Evolutionary conservation across 2,329 filamentous ascomycete species (phyloP), one percentile per base, ranked within the genome.

Genomic region (Verticillium zaregamsianum): DNA sequence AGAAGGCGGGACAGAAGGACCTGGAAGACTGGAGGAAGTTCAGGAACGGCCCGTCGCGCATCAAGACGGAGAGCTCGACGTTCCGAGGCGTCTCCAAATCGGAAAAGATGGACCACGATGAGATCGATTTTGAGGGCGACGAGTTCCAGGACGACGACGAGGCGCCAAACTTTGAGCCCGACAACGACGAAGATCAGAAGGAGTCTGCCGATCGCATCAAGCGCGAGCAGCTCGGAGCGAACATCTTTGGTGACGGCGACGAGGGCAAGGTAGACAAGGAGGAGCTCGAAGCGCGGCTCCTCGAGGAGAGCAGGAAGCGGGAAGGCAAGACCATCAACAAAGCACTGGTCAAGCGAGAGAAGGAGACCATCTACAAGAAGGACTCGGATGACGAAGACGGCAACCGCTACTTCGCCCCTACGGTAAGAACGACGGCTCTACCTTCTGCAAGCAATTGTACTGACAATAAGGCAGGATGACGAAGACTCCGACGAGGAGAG

Each of bases 61-160:
- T 93, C 69, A 91, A 90, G 74, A 84, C 85, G 28, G 90, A 93
- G 73, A 88, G 85, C 62, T 79, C 74, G 72, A 91, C 84, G 35
- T 91, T 82, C 72, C 82, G 75, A 75, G 85, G 75, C 68, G 87
- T 80, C 61, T 88, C 76, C 67, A 86, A 83, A 68, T 83, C 75
- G 58, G 88, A 92, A 69, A 85, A 86, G 66, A 80, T 88, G 69
- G 90, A 93, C 60, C 89, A 92, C 67, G 85, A 88, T 64, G 88
- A 91, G 65, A 78, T 90, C 39, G 87, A 89, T 67, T 81, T 89
- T 72, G 85, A 86, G 23, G 86, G 85, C 11, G 87, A 89, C 62
- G 88, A 91, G 68, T 97, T 97, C 71, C 91, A 93, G 67, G 91
- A 96, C 69, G 92, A 96, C 69, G 92, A 96, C 70, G 92, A 96